These are phyloP conservation scores for Alisma plantagoaquatica DNA, from an alignment of 106 monocot genomes.

Conservation along the genomic window DNA sequence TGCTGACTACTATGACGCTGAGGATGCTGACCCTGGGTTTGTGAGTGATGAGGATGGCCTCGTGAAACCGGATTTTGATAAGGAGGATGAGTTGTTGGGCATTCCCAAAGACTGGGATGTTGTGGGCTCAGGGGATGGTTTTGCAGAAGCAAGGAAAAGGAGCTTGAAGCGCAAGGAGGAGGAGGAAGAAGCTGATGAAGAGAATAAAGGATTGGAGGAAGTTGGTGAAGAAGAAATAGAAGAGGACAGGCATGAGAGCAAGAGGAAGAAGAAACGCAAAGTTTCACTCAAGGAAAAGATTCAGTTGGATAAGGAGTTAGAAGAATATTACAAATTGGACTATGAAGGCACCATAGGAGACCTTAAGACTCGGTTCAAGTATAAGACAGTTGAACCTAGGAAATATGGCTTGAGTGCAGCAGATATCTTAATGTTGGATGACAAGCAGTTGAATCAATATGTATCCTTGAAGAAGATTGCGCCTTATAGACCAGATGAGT, in stretches of 20 bases:
- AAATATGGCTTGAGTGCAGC: constrained; percentile 49
- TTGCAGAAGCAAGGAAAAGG: constrained; percentile 29
- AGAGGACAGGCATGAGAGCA: constrained; percentile 9
- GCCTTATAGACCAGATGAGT: constrained; percentile 75
- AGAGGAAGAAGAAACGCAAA: constrained; percentile 28
- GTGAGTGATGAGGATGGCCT: constrained; percentile 52
- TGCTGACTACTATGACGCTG: constrained; percentile 58
- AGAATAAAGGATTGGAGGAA: constrained; percentile 13
- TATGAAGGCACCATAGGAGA: constrained; percentile 97
- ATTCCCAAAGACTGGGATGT: constrained; percentile 63
- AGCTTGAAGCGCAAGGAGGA: constrained; percentile 24
- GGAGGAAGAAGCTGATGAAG: constrained; percentile 25
- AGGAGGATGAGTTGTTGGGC: constrained; percentile 88
- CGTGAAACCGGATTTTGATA: constrained; percentile 81
- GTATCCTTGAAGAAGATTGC: constrained; percentile 85
- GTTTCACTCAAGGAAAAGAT: constrained; percentile 64
- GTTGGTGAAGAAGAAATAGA: constrained; percentile 1
- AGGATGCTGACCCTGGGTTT: constrained; percentile 73
- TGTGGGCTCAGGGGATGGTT: constrained; percentile 27
- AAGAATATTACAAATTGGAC: constrained; percentile 96
- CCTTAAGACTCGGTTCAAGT: constrained; percentile 88
- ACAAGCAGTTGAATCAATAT: constrained; percentile 92
- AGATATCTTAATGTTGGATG: constrained; percentile 67
- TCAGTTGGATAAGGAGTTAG: constrained; percentile 86
- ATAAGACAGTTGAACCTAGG: constrained; percentile 52